Base-by-base conservation (phyloP, 208 protist species). In the Acanthamoeba castellanii region DNA sequence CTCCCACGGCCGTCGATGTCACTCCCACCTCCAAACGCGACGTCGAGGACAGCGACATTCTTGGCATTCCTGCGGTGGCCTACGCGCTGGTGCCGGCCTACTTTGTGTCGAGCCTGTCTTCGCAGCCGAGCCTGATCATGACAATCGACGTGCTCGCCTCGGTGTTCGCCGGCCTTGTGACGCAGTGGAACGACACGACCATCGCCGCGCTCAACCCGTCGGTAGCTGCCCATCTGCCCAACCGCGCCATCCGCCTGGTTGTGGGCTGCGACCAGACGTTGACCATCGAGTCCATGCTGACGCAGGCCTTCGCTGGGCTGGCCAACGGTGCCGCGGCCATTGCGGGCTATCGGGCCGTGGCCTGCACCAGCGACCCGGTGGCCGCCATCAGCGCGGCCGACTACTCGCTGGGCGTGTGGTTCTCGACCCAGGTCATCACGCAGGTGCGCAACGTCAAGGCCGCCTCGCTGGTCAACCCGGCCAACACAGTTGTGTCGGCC, bases 341-440 rank as follows among this genome's bases (percentile, higher is more conserved):
- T 9, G 50, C 37, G 3, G 50, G 30, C 18, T 61, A 87, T 22
- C 20, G n/a, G 27, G 6, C 47, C 20, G 78, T 37, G n/a, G 20
- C 8, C 47, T 87, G 78, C 27, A 18, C 45, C 25, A 34, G 3
- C 78, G 78, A 87, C n/a, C 78, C 78, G 11, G 37, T 34, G 14
- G 11, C 47, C 11, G 22, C n/a, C n/a, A n/a, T 87, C 45, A 87
- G 78, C 78, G 8, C 78, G 3, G 11, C 42, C 30, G 78, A 55
- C 47, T 61, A 87, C 78, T 87, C 78, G 22, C 14, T 87, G 27
- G 78, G 47, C 50, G 11, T 87, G 78, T 87, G 78, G 78, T 87
- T 45, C 50, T 11, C 27, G 22, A 87, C 78, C 18, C 25, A 87
- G 8, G 78, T 87, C n/a, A 37, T 87, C n/a, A 37, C 78, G 14